These are phyloP conservation scores for Cordyceps pruinosa DNA, from an alignment of 2,329 filamentous ascomycete genomes.

Conservation along the genomic window DNA sequence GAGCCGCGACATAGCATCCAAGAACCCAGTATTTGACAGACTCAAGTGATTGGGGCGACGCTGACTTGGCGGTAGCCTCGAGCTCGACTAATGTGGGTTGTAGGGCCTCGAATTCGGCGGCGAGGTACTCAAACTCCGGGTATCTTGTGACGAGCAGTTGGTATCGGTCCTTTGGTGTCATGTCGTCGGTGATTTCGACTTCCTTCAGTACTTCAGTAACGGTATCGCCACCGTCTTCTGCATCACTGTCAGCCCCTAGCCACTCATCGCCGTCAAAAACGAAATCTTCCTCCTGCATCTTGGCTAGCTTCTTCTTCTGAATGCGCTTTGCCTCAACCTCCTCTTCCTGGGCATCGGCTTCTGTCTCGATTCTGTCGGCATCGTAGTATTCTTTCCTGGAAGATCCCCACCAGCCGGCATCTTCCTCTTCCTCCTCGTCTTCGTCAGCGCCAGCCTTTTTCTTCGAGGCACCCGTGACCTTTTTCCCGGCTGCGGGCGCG, in stretches of 20 bases:
- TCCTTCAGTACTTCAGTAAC: conserved; percentile 84
- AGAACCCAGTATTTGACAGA: conserved; percentile 72
- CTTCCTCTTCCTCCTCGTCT: conserved; percentile 47
- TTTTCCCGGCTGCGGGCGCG: conserved; percentile 29
- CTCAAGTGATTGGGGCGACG: conserved; percentile 46
- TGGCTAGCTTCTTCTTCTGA: conserved; percentile 83
- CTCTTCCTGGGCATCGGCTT: conserved; percentile 73
- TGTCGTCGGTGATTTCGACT: conserved; percentile 71
- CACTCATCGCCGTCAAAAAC: conserved; percentile 88
- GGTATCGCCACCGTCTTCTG: conserved; percentile 48
- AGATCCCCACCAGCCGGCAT: conserved; percentile 73
- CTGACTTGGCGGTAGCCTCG: conserved; percentile 49
- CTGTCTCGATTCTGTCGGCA: conserved; percentile 64
- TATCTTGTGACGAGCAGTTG: conserved; percentile 74
- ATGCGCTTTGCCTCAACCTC: conserved; percentile 82
- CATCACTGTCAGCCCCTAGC: conserved; percentile 51
- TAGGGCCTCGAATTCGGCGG: conserved; percentile 70
- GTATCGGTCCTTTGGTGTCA: conserved; percentile 66
- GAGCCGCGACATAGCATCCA: conserved; percentile 75
- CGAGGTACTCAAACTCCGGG: conserved; percentile 84
- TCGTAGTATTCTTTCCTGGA: conserved; percentile 90
- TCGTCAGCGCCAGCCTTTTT: conserved; percentile 38
- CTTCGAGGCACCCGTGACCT: conserved; percentile 18
- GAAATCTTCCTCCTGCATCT: conserved; percentile 88
- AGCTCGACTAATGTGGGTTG: conserved; percentile 57